These are phyloP conservation scores for Platanthera zijinensis DNA, from an alignment of 106 monocot genomes.

Conservation along the genomic window DNA sequence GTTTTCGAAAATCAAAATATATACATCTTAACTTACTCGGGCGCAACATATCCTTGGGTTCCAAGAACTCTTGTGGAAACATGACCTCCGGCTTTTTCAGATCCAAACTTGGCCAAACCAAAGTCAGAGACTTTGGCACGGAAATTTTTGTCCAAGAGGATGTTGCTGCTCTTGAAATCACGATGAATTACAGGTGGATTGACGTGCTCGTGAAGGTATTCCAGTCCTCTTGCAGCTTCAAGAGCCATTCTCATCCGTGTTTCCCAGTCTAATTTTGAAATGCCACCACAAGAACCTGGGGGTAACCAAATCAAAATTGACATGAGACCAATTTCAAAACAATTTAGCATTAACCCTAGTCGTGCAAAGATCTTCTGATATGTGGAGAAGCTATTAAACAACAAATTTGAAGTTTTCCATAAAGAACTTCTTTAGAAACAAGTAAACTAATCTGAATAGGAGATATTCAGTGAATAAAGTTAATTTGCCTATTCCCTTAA, in stretches of 20 bases:
- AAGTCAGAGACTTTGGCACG: conserved; percentile 97
- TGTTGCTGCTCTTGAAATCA: conserved; percentile 99
- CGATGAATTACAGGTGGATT: conserved; percentile 92
- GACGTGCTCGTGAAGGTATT: conserved; percentile 90
- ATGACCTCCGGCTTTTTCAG: conserved; percentile 94
- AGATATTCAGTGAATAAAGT: neutral
- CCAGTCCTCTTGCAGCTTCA: conserved; percentile 96
- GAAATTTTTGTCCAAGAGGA: conserved; percentile 76
- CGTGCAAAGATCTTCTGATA: neutral
- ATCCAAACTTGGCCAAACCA: conserved; percentile 92
- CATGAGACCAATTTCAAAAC: neutral
- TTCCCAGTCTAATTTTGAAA: conserved; percentile 85
- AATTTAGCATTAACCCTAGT: neutral
- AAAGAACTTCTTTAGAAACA: neutral
- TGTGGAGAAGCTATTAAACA: neutral
- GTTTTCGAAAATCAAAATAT: neutral
- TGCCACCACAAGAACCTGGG: conserved; percentile 57
- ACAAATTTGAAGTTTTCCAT: neutral
- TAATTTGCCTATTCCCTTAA: neutral
- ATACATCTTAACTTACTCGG: conserved; percentile 47
- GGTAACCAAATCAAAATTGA: neutral
- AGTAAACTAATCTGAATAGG: neutral
- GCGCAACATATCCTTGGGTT: conserved; percentile 98
- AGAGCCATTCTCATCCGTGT: conserved; percentile 92
- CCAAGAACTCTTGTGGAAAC: conserved; percentile 95